A percentile compares a stretch with the other conserved stretches of the same genome.
These are phyloP conservation scores for Anthracocystis walkeri DNA, from an alignment of 1,284 basidiomycete genomes.

Conservation along the genomic window DNA sequence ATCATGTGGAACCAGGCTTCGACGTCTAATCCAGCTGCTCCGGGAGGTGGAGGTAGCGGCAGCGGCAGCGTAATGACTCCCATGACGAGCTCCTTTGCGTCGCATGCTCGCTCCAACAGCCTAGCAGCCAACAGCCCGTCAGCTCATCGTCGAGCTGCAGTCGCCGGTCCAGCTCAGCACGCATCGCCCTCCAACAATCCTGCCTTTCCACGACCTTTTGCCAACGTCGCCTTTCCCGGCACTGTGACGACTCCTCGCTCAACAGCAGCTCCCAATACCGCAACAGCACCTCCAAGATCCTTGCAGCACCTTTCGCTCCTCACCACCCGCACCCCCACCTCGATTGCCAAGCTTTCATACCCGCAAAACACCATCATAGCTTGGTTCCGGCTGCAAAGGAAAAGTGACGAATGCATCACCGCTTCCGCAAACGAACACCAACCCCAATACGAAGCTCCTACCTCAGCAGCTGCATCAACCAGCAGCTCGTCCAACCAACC, in stretches of 20 bases:
- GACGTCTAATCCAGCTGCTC: neutral
- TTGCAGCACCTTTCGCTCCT: constrained; percentile 30
- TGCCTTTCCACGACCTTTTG: constrained; percentile 16
- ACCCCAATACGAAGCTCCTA: neutral
- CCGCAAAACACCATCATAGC: constrained; percentile 17
- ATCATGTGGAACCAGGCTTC: constrained; percentile 20
- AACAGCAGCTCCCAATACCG: constrained; percentile 16
- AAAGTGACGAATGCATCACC: too few species aligned
- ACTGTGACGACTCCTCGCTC: constrained; percentile 28
- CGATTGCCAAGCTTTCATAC: constrained; percentile 28
- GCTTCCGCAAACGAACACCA: neutral
- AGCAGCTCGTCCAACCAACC: neutral
- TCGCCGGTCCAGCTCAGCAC: constrained; percentile 18
- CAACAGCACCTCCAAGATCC: constrained; percentile 10
- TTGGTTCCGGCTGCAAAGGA: constrained; percentile 22
- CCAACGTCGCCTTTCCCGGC: constrained; percentile 24
- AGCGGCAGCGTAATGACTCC: constrained; percentile 19
- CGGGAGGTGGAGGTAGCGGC: neutral
- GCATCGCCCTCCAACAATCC: constrained; percentile 20
- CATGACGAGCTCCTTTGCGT: constrained; percentile 14
- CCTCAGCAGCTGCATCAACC: neutral
- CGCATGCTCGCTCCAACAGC: constrained; percentile 21
- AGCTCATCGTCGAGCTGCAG: constrained; percentile 24
- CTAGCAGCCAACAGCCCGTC: constrained; percentile 15
- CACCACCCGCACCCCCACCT: constrained; percentile 26